Evolutionary conservation across 768 basidiomycete species (phyloP), one percentile per base, ranked within the genome.

Genomic region (Tylopilus sp.): DNA sequence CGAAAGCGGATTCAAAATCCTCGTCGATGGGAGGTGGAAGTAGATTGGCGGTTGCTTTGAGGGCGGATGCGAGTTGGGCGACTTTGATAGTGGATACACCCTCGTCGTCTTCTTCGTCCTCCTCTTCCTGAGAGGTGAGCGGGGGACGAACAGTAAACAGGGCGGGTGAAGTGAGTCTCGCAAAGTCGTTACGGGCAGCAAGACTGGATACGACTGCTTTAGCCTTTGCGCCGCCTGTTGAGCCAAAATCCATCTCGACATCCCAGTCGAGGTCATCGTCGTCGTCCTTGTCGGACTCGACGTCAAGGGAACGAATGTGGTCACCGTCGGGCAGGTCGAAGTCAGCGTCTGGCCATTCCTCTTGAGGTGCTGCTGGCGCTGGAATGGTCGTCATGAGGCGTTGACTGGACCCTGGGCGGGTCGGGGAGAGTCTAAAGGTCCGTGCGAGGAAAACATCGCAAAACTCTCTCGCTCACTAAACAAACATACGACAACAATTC

Each of bases 301-400:
- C 69, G 57, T 76, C 79, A 22, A 76, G 77, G 33, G 84, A 69
- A 58, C 85, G 81, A 46, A 89, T 78, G 44, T 81, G 75, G 43
- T 79, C 79, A 39, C 81, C 89, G 43, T 92, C 90, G 48, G 86
- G 84, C 20, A 92, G 73, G 66, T 91, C 90, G 65, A 92, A 91
- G 71, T 92, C 90, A 55, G 86, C 86, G 69, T 92, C 90, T 40
- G 81, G 78, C 89, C 90, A 92, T 73, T 91, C 88, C 70, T 92
- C 89, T 56, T 80, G 79, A 49, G 73, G 69, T 55, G 77, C 72
- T 41, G 79, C 71, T 12, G 83, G 85, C 6, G 84, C 80, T 33
- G 80, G 81, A 36, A 83, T 73, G 45, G 84, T 71, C 50, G 75
- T 67, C 86, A 88, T 44, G 3, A 13, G 2, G 22, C 9, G 17